A percentile compares a stretch with the other conserved stretches of the same genome.
Conservation (phyloP, 2,329 filamentous ascomycete genomes). For the Paecilomyces formosus region DNA sequence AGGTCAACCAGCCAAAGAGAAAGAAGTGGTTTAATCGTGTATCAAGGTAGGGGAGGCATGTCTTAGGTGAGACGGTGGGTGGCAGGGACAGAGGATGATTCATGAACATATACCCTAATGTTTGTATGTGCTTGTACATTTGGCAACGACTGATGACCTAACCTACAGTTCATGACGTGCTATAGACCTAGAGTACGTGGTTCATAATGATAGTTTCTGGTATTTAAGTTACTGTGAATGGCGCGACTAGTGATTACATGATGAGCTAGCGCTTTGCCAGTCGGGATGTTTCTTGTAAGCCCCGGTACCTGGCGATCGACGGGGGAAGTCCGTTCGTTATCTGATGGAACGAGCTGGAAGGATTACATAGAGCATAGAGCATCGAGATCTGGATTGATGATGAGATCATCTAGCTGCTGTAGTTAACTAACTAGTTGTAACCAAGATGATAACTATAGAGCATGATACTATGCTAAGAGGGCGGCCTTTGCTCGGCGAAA, state of each 20-base stretch:
- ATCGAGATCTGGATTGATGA: too few relatives aligned
- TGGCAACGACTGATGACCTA: not conserved
- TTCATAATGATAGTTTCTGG: too few relatives aligned
- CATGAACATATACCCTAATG: not conserved
- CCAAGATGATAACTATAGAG: too few relatives aligned
- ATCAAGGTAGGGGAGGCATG: not conserved
- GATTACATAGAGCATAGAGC: too few relatives aligned
- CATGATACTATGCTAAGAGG: too few relatives aligned
- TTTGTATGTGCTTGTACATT: not conserved
- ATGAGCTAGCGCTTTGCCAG: too few relatives aligned
- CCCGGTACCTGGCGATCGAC: too few relatives aligned
- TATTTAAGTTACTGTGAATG: not conserved
- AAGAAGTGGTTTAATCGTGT: slow-evolving; percentile 26
- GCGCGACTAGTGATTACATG: not conserved
- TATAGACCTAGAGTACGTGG: not conserved
- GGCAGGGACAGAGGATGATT: not conserved
- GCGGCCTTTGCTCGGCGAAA: not conserved
- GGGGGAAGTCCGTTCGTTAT: too few relatives aligned
- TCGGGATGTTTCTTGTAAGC: too few relatives aligned
- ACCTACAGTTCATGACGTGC: not conserved
- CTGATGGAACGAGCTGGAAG: too few relatives aligned
- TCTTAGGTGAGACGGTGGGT: not conserved
- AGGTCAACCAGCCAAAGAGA: slow-evolving; percentile 11
- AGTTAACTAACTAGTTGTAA: too few relatives aligned
- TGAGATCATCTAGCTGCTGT: too few relatives aligned